A percentile compares a stretch with the other conserved stretches of the same genome.
Conservation (phyloP, 495 filamentous ascomycete genomes). For the Aspergillus olivimuriae region DNA sequence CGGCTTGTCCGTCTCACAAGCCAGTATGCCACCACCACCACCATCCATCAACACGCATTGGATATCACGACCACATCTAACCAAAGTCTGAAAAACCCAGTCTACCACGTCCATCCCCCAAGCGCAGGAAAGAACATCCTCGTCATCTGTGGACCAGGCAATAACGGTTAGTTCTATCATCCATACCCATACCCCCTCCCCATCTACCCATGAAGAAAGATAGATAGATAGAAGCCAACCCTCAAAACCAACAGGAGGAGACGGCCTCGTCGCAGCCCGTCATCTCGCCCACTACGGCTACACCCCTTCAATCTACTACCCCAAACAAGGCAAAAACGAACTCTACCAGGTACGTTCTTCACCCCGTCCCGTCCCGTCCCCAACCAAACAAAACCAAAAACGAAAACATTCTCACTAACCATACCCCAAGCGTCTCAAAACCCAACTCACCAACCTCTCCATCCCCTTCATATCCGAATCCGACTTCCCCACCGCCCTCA, state of each 20-base stretch:
- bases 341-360: slow-evolving; percentile 61
- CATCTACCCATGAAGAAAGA: background rate
- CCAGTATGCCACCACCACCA: slow-evolving; percentile 44
- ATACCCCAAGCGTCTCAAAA: slow-evolving; percentile 62
- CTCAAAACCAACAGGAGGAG: slow-evolving; percentile 56
- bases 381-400: background rate
- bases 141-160: slow-evolving; percentile 88
- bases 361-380: background rate
- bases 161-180: slow-evolving; percentile 87
- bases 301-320: slow-evolving; percentile 84
- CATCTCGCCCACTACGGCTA: slow-evolving; percentile 96
- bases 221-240: background rate
- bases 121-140: slow-evolving; percentile 67
- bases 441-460: slow-evolving; percentile 73
- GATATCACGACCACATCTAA: background rate
- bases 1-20: slow-evolving; percentile 89
- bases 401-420: background rate
- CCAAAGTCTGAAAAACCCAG: no score
- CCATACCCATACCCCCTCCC: background rate
- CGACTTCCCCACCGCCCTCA: slow-evolving; percentile 64
- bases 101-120: slow-evolving; percentile 77
- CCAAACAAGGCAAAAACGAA: slow-evolving; percentile 82
- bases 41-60: background rate
- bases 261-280: slow-evolving; percentile 90
- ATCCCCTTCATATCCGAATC: slow-evolving; percentile 81